Percentiles rank a stretch among this genome's conserved stretches.
Conservation (phyloP, 345 rosid genomes). For the Murraya koenigii region DNA sequence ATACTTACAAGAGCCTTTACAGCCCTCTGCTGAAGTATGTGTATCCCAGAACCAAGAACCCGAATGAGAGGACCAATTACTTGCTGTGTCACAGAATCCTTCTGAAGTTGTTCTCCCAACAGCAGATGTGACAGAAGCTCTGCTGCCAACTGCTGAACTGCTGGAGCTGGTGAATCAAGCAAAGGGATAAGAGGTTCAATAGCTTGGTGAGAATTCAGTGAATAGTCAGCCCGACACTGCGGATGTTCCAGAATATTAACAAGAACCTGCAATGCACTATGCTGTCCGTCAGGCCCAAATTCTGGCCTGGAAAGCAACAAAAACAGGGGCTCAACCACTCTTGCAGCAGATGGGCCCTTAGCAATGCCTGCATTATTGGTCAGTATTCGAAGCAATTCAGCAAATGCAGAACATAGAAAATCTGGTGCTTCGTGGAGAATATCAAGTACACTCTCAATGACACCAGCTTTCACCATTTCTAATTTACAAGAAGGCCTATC, state of each 20-base stretch:
- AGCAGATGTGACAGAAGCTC: slow-evolving; percentile 97
- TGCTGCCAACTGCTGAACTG: slow-evolving; percentile 95
- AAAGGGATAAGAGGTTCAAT: slow-evolving; percentile 93
- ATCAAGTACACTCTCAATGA: slow-evolving; percentile 83
- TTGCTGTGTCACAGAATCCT: slow-evolving; percentile 76
- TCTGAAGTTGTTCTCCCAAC: slow-evolving; percentile 83
- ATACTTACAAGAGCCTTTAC: slow-evolving; percentile 95
- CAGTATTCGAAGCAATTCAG: slow-evolving; percentile 88
- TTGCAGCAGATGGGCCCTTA: slow-evolving; percentile 89
- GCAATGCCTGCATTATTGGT: slow-evolving; percentile 97
- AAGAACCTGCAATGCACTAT: slow-evolving; percentile 89
- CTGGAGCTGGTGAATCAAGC: slow-evolving; percentile 90
- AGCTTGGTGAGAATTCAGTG: slow-evolving; percentile 77
- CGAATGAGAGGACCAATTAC: slow-evolving; percentile 83
- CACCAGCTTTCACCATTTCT: slow-evolving; percentile 99
- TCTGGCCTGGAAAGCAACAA: slow-evolving; percentile 67
- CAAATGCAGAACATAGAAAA: slow-evolving; percentile 88
- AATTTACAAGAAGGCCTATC: slow-evolving; percentile 96
- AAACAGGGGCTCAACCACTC: slow-evolving; percentile 93
- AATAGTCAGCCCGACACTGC: slow-evolving; percentile 83
- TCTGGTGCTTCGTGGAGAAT: slow-evolving; percentile 95
- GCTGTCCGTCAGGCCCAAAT: slow-evolving; percentile 93
- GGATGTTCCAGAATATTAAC: slow-evolving; percentile 97
- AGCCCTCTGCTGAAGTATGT: slow-evolving; percentile 94
- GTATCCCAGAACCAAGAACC: slow-evolving; percentile 86